Conservation (phyloP, 108 stramenopile species). For the Thalassiosira profunda region DNA sequence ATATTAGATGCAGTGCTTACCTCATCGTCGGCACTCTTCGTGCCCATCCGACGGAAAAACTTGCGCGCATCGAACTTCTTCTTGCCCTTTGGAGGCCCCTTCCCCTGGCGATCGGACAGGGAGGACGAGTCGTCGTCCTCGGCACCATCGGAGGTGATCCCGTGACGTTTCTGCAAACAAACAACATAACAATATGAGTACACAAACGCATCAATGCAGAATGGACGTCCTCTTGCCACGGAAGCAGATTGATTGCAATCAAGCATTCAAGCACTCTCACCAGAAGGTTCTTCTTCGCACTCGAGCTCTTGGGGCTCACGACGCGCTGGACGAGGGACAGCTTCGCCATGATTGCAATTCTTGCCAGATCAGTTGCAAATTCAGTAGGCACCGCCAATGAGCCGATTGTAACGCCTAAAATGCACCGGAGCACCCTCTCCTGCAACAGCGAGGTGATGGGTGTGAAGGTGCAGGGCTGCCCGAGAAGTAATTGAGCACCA, state of each 20-base stretch:
- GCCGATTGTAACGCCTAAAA: too few species aligned
- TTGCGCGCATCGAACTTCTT: neutral
- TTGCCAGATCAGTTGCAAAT: too few species aligned
- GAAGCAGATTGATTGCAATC: too few species aligned
- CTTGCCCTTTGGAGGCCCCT: neutral
- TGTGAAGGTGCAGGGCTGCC: too few species aligned
- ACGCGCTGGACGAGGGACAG: neutral
- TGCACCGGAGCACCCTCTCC: too few species aligned
- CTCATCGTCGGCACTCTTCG: neutral
- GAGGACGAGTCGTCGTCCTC: slow-evolving; percentile 15
- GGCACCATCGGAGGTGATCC: slow-evolving; percentile 3
- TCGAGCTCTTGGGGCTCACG: slow-evolving; percentile 2
- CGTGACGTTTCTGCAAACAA: slow-evolving; percentile 13
- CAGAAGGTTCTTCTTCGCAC: slow-evolving; percentile 16
- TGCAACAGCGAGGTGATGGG: too few species aligned
- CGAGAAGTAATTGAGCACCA: too few species aligned
- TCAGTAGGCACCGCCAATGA: too few species aligned
- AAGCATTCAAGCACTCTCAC: too few species aligned
- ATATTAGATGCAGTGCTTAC: neutral
- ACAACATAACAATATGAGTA: too few species aligned
- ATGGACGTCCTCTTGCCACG: too few species aligned
- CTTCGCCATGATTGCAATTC: slow-evolving; percentile 8
- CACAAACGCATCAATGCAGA: neutral
- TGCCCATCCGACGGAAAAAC: neutral
- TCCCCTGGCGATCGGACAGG: slow-evolving; percentile 11